Evolutionary conservation across 73 alveolate genomes (phyloP).

Genomic region (Halteria grandinella): DNA sequence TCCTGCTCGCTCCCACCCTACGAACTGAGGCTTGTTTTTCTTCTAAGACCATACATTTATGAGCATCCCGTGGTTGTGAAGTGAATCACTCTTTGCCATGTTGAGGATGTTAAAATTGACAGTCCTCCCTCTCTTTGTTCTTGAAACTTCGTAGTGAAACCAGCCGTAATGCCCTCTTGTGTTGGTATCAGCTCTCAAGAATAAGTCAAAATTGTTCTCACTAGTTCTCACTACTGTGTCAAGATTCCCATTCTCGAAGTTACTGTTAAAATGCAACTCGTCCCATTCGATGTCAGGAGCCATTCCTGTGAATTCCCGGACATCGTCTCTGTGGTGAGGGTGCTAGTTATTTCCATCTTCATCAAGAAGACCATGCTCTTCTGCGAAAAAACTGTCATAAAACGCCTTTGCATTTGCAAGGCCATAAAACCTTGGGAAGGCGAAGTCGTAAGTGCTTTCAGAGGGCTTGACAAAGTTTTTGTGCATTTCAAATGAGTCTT

Average conservation of each 20-base stretch:
- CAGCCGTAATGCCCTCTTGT: constrained; percentile 89
- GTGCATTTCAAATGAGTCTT: constrained; percentile 66
- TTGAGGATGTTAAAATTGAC: constrained; percentile 84
- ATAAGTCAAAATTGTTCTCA: constrained; percentile 70
- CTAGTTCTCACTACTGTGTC: constrained; percentile 58
- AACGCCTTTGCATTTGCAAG: constrained; percentile 61
- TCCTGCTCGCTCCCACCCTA: constrained; percentile 72
- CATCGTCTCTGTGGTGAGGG: not conserved
- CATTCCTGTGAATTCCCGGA: not conserved
- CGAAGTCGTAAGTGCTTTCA: not conserved
- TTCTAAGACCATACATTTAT: constrained; percentile 57
- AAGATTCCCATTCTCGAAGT: constrained; percentile 68
- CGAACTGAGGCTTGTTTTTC: constrained; percentile 44
- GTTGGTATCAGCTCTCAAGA: constrained; percentile 85
- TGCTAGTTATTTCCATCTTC: constrained; percentile 48
- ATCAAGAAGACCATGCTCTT: constrained; percentile 38
- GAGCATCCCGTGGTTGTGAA: constrained; percentile 59
- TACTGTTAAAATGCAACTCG: constrained; percentile 59
- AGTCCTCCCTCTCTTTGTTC: constrained; percentile 51
- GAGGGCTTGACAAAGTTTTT: constrained; percentile 23
- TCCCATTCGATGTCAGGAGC: too few relatives aligned
- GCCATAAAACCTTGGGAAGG: constrained; percentile 40
- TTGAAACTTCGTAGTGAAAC: constrained; percentile 83
- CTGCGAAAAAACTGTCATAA: constrained; percentile 19
- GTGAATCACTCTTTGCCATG: constrained; percentile 73